Evolutionary conservation across 768 basidiomycete species (phyloP), one percentile per base, ranked within the genome.

Genomic region (Cubamyces sp.): DNA sequence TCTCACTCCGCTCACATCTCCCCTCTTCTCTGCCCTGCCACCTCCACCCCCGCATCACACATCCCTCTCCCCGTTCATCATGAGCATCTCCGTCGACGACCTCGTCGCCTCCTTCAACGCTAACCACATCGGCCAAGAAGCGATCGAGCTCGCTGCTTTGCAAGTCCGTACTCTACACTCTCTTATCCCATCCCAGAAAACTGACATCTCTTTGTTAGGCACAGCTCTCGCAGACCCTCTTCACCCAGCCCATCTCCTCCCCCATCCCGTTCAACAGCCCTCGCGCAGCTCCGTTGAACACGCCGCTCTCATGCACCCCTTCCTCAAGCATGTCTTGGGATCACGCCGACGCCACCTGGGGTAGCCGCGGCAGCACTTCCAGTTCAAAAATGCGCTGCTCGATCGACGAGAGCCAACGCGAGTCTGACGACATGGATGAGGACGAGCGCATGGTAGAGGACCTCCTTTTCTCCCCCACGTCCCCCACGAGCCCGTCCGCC

Each of bases 51-150:
- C 46, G 28, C 56, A 11, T 45, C 25, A 34, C 12, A 28, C 19
- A 26, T 15, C 51, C 18, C 52, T 28, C 49, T 23, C 40, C 42
- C 48, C 52, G 9, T 1, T 43, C 49, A 64, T 60, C 61, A 83
- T 83, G 82, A 80, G 74, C 65, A 50, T 79, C 60, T 77, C 82
- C 48, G 74, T 82, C 40, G 81, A 82, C 70, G 81, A 82, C 74
- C 82, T 82, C 68, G 77, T 83, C 55, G 75, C 81, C 21, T 82
- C 81, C 12, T 64, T 82, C 67, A 75, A 72, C 45, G 67, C 77
- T 2, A 79, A 75, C 69, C 81, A 82, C 76, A 81, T 82, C 69
- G 81, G 81, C 61, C 82, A 82, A 66, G 81, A 82, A 66, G 80
- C 81, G n/a, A 74, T 77, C 15, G 82, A 82, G 72, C 74, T 82